These are phyloP conservation scores for Sclerotinia spermophila DNA, from an alignment of 2,329 filamentous ascomycete species.

Conservation along the genomic window DNA sequence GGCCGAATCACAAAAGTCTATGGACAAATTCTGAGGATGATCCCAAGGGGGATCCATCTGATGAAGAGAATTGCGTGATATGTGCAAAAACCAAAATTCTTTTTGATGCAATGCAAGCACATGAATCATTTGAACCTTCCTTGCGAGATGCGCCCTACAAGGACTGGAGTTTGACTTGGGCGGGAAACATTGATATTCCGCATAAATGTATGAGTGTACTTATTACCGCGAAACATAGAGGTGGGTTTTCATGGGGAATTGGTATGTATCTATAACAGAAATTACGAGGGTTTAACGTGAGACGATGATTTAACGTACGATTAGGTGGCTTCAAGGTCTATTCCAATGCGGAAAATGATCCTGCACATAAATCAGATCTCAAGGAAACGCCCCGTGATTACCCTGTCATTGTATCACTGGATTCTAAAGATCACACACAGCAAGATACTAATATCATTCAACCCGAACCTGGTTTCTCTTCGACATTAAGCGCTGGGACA, in stretches of 20 bases:
- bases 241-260: neutral
- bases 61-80: neutral
- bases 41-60: neutral
- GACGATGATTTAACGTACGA: neutral
- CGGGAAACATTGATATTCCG: neutral
- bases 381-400: neutral
- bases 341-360: neutral
- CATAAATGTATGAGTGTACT: neutral
- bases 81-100: neutral
- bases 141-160: neutral
- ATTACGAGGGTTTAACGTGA: neutral
- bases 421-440: neutral
- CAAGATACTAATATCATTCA: neutral
- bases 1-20: neutral
- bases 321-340: neutral
- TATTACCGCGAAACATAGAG: neutral
- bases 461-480: neutral
- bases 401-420: neutral
- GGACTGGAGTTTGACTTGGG: neutral
- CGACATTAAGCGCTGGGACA: neutral
- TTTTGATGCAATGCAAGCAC: neutral
- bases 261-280: neutral
- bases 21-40: neutral
- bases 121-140: neutral
- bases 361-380: neutral